Evolutionary conservation across 345 rosid genomes (phyloP).

Genomic region (Cochlearia excelsa): DNA sequence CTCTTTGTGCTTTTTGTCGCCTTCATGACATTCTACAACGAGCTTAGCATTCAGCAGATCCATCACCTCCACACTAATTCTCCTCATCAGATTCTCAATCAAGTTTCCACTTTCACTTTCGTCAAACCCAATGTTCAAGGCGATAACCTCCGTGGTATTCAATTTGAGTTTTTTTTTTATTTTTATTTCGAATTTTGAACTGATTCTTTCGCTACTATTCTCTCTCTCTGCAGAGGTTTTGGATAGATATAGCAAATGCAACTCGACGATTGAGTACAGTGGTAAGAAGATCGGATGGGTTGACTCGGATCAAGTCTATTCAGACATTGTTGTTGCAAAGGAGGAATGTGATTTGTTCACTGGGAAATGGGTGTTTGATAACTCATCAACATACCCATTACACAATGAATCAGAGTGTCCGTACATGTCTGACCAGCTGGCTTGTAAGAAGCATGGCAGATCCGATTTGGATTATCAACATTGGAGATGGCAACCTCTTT

Average conservation of each 20-base stretch:
- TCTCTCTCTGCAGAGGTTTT: conserved; percentile 45
- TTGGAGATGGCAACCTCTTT: conserved; percentile 98
- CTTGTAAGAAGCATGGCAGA: conserved; percentile 96
- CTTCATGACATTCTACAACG: conserved; percentile 54
- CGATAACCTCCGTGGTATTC: conserved; percentile 37
- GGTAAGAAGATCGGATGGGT: conserved; percentile 62
- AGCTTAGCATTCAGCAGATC: conserved; percentile 57
- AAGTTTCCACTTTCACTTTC: conserved; percentile 32
- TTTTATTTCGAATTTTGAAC: no score
- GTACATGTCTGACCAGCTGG: conserved; percentile 96
- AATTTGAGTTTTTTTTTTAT: neutral
- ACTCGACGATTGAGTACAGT: conserved; percentile 60
- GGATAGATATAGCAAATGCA: conserved; percentile 82
- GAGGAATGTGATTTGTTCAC: conserved; percentile 73
- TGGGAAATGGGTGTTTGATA: conserved; percentile 90
- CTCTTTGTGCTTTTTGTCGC: conserved; percentile 46
- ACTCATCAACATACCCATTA: conserved; percentile 55
- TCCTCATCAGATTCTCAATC: conserved; percentile 3
- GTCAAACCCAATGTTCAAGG: conserved; percentile 55
- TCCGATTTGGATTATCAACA: conserved; percentile 66
- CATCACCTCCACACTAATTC: conserved; percentile 42
- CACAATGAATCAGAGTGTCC: conserved; percentile 84
- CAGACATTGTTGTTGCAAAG: neutral
- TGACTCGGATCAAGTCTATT: conserved; percentile 29
- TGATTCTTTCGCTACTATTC: neutral